Evolutionary conservation across 2,329 filamentous ascomycete genomes (phyloP).

Genomic region (Colletotrichum ledebouriae): DNA sequence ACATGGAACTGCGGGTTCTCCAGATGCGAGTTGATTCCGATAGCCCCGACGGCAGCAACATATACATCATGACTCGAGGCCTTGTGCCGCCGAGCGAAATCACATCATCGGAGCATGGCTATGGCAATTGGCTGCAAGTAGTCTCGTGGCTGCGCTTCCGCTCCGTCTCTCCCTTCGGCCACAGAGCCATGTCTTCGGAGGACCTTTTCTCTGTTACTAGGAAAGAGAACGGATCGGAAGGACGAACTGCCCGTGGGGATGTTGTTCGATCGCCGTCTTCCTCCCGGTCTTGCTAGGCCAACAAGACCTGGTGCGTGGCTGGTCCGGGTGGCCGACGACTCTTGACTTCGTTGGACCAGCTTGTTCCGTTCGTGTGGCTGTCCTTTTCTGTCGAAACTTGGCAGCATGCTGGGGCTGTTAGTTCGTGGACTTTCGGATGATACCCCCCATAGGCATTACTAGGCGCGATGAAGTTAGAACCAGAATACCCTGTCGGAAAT

Average conservation of each 20-base stretch:
- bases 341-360: neutral
- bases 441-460: neutral
- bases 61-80: neutral
- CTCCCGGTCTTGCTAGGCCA: neutral
- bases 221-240: neutral
- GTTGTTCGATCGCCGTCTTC: neutral
- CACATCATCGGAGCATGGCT: neutral
- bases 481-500: neutral
- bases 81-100: neutral
- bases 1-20: neutral
- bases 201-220: neutral
- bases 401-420: neutral
- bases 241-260: neutral
- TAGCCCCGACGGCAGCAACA: neutral
- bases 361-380: neutral
- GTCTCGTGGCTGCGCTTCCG: slow-evolving; percentile 5
- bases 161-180: neutral
- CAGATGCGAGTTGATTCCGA: slow-evolving; percentile 3
- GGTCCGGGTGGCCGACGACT: neutral
- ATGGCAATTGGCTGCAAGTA: neutral
- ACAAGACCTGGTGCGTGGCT: neutral
- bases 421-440: neutral
- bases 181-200: neutral
- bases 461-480: neutral
- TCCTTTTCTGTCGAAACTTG: neutral